Conservation (phyloP, 1,139 yeast genomes). For the Wickerhamomyces sp. region DNA sequence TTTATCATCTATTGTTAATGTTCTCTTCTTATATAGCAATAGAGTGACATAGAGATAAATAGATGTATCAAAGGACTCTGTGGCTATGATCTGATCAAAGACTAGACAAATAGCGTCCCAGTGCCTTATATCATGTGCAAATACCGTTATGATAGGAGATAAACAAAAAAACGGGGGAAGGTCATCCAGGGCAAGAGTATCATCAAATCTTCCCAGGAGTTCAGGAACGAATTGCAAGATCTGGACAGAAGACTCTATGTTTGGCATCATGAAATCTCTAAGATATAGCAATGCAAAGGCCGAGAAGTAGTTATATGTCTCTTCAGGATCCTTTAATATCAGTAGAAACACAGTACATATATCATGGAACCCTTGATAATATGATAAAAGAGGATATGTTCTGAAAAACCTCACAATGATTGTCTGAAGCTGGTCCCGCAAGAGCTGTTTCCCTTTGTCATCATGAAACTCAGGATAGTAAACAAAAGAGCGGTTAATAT, state of each 20-base stretch:
- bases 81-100: conserved; percentile 60
- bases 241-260: conserved; percentile 58
- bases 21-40: conserved; percentile 37
- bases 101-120: conserved; percentile 47
- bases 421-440: conserved; percentile 40
- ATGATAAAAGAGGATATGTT: conserved; percentile 56
- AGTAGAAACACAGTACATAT: conserved; percentile 66
- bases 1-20: conserved; percentile 30
- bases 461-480: conserved; percentile 27
- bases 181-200: conserved; percentile 39
- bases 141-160: conserved; percentile 73
- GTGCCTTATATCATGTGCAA: conserved; percentile 64
- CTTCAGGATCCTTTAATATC: conserved; percentile 44
- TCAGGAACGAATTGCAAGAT: conserved; percentile 66
- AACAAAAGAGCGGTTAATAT: conserved; percentile 68
- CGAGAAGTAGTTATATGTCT: conserved; percentile 43
- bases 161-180: conserved; percentile 60
- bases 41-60: conserved; percentile 58
- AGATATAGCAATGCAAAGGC: conserved; percentile 56
- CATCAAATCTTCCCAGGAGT: conserved; percentile 48
- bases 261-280: conserved; percentile 81
- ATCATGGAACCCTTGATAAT: conserved; percentile 94
- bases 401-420: conserved; percentile 56
- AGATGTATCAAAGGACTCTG: conserved; percentile 37
- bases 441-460: conserved; percentile 18